These are phyloP conservation scores for Sutorius eximius DNA, from an alignment of 1,284 basidiomycete genomes.

Conservation along the genomic window DNA sequence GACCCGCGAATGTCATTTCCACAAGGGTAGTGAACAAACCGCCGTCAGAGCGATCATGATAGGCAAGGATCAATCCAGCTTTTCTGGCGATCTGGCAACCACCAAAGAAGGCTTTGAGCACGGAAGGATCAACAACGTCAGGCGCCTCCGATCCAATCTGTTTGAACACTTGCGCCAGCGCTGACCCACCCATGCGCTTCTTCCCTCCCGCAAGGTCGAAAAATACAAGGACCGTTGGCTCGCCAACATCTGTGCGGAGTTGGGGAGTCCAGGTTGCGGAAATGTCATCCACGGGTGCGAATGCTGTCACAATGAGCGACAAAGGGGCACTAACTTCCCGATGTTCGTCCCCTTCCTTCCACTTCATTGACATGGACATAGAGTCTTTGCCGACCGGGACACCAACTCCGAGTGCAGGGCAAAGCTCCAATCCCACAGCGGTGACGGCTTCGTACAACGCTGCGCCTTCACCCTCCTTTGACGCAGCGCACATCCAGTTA, in stretches of 20 bases:
- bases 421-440: slow-evolving; percentile 92
- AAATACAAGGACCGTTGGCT: slow-evolving; percentile 79
- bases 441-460: slow-evolving; percentile 91
- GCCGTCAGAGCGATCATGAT: slow-evolving; percentile 98
- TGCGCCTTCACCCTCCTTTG: slow-evolving; percentile 87
- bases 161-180: slow-evolving; percentile 93
- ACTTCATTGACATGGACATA: slow-evolving; percentile 99
- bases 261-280: slow-evolving; percentile 91
- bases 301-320: slow-evolving; percentile 93
- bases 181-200: slow-evolving; percentile 90
- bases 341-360: slow-evolving; percentile 66
- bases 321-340: slow-evolving; percentile 89
- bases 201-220: slow-evolving; percentile 88
- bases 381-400: slow-evolving; percentile 99
- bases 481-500: slow-evolving; percentile 99
- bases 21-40: slow-evolving; percentile 88
- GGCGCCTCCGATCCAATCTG: slow-evolving; percentile 88
- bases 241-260: slow-evolving; percentile 64
- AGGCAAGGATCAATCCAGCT: slow-evolving; percentile 79
- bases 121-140: slow-evolving; percentile 79
- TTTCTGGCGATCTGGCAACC: slow-evolving; percentile 71
- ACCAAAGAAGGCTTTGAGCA: slow-evolving; percentile 81
- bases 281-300: slow-evolving; percentile 84
- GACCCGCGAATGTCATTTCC: slow-evolving; percentile 98
- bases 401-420: slow-evolving; percentile 90